Conservation (phyloP, 108 stramenopile species). For the Cyclotella choctawhatcheeana region DNA sequence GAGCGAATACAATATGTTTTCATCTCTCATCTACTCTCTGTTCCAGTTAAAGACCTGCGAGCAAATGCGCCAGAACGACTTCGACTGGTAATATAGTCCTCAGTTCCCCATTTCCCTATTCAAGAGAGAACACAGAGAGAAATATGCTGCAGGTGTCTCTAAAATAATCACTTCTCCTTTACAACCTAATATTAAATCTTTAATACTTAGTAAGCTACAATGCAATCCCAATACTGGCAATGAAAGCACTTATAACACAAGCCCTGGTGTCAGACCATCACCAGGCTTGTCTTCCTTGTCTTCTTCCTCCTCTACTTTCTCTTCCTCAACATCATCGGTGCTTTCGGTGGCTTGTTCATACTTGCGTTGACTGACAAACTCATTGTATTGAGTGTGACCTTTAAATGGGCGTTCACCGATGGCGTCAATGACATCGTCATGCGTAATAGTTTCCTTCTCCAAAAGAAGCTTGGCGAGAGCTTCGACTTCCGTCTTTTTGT, state of each 20-base stretch:
- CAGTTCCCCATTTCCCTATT: no score
- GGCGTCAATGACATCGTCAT: constrained; percentile 90
- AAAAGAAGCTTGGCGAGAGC: constrained; percentile 87
- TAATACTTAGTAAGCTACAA: no score
- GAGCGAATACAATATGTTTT: not conserved
- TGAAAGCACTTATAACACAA: constrained; percentile 25
- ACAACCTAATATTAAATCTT: no score
- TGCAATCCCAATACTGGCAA: no score
- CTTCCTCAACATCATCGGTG: constrained; percentile 34
- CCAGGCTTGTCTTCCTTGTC: constrained; percentile 42
- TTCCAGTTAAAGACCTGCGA: not conserved
- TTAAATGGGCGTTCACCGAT: constrained; percentile 94
- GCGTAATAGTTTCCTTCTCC: constrained; percentile 97
- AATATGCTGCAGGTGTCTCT: no score
- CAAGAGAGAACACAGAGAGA: no score
- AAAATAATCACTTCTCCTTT: no score
- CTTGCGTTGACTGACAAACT: constrained; percentile 76
- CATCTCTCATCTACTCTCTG: not conserved
- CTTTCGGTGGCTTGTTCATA: constrained; percentile 36
- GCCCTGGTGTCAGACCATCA: constrained; percentile 46
- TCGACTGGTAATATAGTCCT: no score
- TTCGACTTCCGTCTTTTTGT: constrained; percentile 82
- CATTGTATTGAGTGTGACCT: constrained; percentile 81
- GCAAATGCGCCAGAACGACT: no score
- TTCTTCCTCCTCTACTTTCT: constrained; percentile 43